Evolutionary conservation across 73 alveolate species (phyloP), one percentile per base, ranked within the genome.

Genomic region (Paramecium biaurelia): DNA sequence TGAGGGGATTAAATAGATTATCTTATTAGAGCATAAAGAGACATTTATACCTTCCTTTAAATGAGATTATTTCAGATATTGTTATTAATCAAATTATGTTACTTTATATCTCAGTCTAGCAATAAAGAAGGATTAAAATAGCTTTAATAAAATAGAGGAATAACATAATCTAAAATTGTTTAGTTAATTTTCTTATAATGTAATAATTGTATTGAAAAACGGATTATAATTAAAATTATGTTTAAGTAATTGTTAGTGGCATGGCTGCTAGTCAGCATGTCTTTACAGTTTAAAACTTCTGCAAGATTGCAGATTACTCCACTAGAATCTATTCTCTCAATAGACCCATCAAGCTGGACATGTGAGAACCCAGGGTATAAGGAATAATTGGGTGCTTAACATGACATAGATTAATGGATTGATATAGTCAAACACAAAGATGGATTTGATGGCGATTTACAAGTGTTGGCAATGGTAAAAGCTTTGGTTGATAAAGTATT

Each of bases 371-470:
- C 90, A 2, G 15, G 43, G 0, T 79, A 79, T 15, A 79, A 79
- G 28, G 90, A 79, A 24, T 79, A 42, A 42, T 79, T 41, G 70
- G 90, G 63, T 23, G 90, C 90, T 11, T 79, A 79, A 14, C 45
- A 38, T 41, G 90, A 47, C 23, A 42, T 79, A 3, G 90, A 79
- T 45, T 41, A 79, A 41, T 79, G 90, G 90, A 79, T 79, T 10
- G 90, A 79, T 18, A 79, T 79, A 1, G 24, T 79, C 38, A 79
- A 79, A 63, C 90, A 79, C 30, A 79, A 24, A n/a, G 90, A 79
- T 79, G 90, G 90, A 24, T 79, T 79, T 45, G 90, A 79, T 79
- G 90, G 90, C n/a, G 90, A 79, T 79, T 45, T 79, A 26, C 26
- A 79, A 23, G 90, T 79, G 1, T 79, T 79, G 49, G 90, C 90